phyloP scores from a whole-genome alignment of 1,284 basidiomycete species.

The Coniophora puteana region DNA sequence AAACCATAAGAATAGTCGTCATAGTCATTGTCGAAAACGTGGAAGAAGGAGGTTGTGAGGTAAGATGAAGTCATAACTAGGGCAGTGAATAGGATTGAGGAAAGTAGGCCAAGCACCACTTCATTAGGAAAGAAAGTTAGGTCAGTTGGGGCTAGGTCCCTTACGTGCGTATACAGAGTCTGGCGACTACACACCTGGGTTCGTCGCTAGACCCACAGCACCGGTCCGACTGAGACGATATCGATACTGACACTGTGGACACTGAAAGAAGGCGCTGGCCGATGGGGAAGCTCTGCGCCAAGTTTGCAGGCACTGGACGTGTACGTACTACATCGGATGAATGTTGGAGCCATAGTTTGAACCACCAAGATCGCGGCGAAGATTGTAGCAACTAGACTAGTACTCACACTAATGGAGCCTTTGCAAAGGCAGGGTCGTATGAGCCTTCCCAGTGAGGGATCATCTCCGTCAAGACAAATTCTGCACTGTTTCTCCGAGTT shows the following conservation, averaged over 20 bases:
- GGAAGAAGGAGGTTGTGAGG: slow-evolving; percentile 63
- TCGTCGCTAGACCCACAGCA: slow-evolving; percentile 67
- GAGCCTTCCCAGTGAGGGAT: slow-evolving; percentile 59
- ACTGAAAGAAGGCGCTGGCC: slow-evolving; percentile 63
- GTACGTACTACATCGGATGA: slow-evolving; percentile 53
- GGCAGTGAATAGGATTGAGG: slow-evolving; percentile 59
- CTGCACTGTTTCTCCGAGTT: slow-evolving; percentile 68
- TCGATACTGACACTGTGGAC: slow-evolving; percentile 72
- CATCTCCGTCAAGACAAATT: slow-evolving; percentile 70
- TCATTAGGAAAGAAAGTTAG: slow-evolving; percentile 13
- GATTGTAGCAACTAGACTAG: no score
- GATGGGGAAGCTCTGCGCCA: slow-evolving; percentile 64
- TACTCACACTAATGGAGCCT: slow-evolving; percentile 73
- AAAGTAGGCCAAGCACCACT: slow-evolving; percentile 67
- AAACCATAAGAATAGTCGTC: no score
- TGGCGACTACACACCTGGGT: slow-evolving; percentile 47
- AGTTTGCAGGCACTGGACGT: slow-evolving; percentile 68
- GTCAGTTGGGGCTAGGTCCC: neutral
- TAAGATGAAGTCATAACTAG: slow-evolving; percentile 71
- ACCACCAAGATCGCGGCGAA: slow-evolving; percentile 5
- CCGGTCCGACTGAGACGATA: slow-evolving; percentile 71
- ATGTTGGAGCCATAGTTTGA: slow-evolving; percentile 9
- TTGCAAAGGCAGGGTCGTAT: slow-evolving; percentile 76
- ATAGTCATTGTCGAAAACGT: slow-evolving; percentile 44
- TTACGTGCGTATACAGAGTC: slow-evolving; percentile 3